A percentile compares a stretch with the other conserved stretches of the same genome.
Evolutionary conservation across 805 yeast species (phyloP).

Genomic region (Candida fluviatilis): DNA sequence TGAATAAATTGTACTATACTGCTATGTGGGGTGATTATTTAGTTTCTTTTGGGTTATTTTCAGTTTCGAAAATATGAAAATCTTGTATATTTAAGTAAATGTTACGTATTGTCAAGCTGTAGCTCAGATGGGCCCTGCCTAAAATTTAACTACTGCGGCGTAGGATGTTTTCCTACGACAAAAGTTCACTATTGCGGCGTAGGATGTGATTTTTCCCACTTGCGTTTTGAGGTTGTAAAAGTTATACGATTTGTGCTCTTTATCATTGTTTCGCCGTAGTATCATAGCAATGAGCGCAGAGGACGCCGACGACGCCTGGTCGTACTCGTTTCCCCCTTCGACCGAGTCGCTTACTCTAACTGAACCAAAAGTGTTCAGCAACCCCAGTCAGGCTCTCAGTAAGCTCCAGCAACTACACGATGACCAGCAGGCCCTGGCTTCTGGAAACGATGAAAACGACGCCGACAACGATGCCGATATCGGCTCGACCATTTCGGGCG

Average conservation of each 20-base stretch:
- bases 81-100: slow-evolving; percentile 13
- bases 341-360: slow-evolving; percentile 13
- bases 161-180: no score
- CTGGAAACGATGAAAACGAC: slow-evolving; percentile 1
- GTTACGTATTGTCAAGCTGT: slow-evolving; percentile 10
- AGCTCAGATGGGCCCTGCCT: no score
- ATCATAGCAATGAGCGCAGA: slow-evolving; percentile 11
- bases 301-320: slow-evolving; percentile 40
- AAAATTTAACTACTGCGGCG: no score
- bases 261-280: neutral
- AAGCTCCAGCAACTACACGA: neutral
- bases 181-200: no score
- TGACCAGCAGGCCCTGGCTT: neutral
- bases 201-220: no score
- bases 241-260: neutral
- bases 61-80: slow-evolving; percentile 4
- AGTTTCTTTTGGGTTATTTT: slow-evolving; percentile 7
- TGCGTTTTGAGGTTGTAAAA: no score
- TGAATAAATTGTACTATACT: slow-evolving; percentile 1
- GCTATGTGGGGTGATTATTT: slow-evolving; percentile 6
- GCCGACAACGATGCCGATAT: neutral
- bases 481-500: slow-evolving; percentile 1
- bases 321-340: slow-evolving; percentile 36
- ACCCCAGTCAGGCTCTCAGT: neutral
- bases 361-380: neutral